Base-by-base conservation (phyloP, 2,329 filamentous ascomycete genomes). In the Arthrobotrys iridis region DNA sequence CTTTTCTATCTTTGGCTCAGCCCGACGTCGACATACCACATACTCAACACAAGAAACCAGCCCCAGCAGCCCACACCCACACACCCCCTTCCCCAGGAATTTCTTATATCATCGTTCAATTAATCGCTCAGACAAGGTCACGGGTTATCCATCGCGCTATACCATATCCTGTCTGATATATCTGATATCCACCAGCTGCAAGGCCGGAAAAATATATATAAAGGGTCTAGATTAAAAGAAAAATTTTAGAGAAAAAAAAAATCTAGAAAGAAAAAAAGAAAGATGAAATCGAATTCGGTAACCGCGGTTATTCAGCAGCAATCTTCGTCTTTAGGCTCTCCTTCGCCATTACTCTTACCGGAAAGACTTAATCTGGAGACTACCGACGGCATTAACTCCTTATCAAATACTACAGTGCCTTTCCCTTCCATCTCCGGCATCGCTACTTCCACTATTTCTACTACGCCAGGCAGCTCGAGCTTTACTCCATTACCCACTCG, bases 111-210 rank as follows among this genome's bases (percentile, higher is more conserved):
- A 67, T 60, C 63, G 40, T 63, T 33, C 63, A 58, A 68, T 63
- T 75, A 75, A 75, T 75, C 71, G 71, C 71, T 68, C 71, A 75
- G 71, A 75, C 71, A 18, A 75, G 71, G 71, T 75, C 71, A 75
- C 71, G 63, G 71, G 70, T 40, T 73, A 60, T 75, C 58, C 62
- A 40, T 59, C 26, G 46, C 63, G 63, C 71, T 75, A 68, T 64
- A 46, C 63, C 41, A 20, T 24, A 59, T 57, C 46, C 41, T 46
- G 35, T 65, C 62, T 60, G 24, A 60, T 37, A 37, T 48, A 66
- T 40, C 60, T 41, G 55, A 55, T 28, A 66, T 65, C 58, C 37
- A 24, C 18, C 55, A 40, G 13, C 43, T 33, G 30, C 46, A 37
- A 67, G 28, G 46, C 13, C 37, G 64, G 46, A 45, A 52, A 26